phyloP scores from a whole-genome alignment of 108 stramenopile genomes.

The Craspedostauros australis region DNA sequence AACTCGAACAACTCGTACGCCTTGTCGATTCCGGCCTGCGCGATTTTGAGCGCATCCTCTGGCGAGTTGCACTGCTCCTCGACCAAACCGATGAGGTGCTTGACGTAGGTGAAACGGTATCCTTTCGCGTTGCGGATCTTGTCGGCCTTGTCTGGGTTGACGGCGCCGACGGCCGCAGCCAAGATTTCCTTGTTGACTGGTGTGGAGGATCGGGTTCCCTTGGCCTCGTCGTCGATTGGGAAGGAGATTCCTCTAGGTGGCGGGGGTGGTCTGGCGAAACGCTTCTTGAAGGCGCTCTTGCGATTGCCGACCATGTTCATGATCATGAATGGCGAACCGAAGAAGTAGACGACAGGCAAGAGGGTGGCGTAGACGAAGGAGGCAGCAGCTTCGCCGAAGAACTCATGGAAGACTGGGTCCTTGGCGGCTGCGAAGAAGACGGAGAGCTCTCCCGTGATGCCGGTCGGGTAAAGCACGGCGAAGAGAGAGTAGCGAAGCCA shows the following conservation, averaged over 20 bases:
- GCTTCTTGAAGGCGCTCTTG: constrained; percentile 86
- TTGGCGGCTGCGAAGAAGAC: constrained; percentile 69
- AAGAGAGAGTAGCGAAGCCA: constrained; percentile 96
- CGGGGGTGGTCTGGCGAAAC: constrained; percentile 80
- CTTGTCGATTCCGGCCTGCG: constrained; percentile 87
- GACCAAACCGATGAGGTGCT: constrained; percentile 83
- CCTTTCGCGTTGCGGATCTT: constrained; percentile 51
- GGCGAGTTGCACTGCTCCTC: constrained; percentile 77
- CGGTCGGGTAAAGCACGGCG: constrained; percentile 91
- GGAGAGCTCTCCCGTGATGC: constrained; percentile 88
- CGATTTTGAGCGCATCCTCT: constrained; percentile 78
- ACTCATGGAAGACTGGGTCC: constrained; percentile 31
- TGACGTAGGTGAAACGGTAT: constrained; percentile 89
- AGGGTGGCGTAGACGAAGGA: constrained; percentile 42
- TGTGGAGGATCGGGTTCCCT: constrained; percentile 83
- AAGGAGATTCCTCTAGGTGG: constrained; percentile 86
- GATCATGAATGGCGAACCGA: constrained; percentile 89
- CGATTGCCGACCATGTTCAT: constrained; percentile 92
- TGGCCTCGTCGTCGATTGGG: constrained; percentile 66
- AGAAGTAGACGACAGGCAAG: constrained; percentile 75
- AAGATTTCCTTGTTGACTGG: constrained; percentile 78
- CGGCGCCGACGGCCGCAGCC: constrained; percentile 82
- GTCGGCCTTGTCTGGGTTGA: constrained; percentile 56
- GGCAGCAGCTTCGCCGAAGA: constrained; percentile 25
- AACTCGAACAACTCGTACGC: constrained; percentile 91